Evolutionary conservation across 768 basidiomycete genomes (phyloP).

Genomic region (Cystobasidium tubakii): DNA sequence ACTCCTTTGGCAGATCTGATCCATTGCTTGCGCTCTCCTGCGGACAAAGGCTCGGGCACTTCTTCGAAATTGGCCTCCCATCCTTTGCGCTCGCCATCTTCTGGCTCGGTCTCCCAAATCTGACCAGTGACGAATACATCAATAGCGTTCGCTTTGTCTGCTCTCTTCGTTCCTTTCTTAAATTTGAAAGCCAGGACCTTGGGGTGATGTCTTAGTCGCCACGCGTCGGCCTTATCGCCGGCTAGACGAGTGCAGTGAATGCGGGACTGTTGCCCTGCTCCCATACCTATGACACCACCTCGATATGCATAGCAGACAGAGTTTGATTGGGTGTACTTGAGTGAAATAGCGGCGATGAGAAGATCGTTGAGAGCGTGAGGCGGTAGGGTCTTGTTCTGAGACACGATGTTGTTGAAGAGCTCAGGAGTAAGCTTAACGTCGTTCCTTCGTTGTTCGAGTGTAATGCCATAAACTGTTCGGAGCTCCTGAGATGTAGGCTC

Average conservation of each 20-base stretch:
- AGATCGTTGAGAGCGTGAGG: conserved; percentile 74
- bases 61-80: conserved; percentile 85
- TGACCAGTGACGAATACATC: conserved; percentile 92
- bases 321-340: conserved; percentile 99
- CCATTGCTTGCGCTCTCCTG: conserved; percentile 69
- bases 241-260: conserved; percentile 99
- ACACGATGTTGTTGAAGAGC: conserved; percentile 82
- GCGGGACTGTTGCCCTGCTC: conserved; percentile 95
- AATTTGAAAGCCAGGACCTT: conserved; percentile 86
- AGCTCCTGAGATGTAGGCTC: conserved; percentile 75
- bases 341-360: conserved; percentile 87
- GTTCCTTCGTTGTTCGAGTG: conserved; percentile 83
- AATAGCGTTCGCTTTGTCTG: conserved; percentile 97
- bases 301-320: conserved; percentile 90
- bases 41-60: conserved; percentile 61
- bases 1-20: conserved; percentile 70
- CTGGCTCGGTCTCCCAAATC: conserved; percentile 47
- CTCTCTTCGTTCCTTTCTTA: conserved; percentile 94
- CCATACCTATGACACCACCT: conserved; percentile 88
- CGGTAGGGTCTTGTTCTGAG: conserved; percentile 64
- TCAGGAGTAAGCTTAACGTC: conserved; percentile 73
- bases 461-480: conserved; percentile 88
- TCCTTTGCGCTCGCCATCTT: conserved; percentile 70
- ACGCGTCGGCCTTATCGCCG: conserved; percentile 94
- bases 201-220: conserved; percentile 98